phyloP scores from a whole-genome alignment of 495 filamentous ascomycete genomes.

The Amphirosellinia nigrospora region DNA sequence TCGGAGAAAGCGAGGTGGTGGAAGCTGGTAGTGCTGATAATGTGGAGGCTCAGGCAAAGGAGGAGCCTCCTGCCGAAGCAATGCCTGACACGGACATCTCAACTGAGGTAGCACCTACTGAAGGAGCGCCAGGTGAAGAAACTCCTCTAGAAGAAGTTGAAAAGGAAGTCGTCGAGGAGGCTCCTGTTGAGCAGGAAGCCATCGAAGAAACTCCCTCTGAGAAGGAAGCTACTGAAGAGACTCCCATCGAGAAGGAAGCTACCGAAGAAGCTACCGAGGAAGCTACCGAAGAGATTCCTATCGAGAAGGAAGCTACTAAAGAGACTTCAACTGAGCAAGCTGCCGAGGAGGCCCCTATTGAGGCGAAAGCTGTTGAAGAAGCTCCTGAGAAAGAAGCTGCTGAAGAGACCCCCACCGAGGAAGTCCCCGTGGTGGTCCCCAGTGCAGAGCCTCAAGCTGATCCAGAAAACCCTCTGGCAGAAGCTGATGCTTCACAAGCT shows the following conservation, averaged over 20 bases:
- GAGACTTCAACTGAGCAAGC: background rate
- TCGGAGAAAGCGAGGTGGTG: background rate
- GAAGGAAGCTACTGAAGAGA: no score
- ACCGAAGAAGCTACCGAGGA: no score
- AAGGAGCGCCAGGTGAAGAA: background rate
- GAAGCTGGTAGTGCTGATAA: background rate
- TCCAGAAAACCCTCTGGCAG: background rate
- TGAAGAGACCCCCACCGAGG: constrained; percentile 2
- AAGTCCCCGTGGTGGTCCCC: background rate
- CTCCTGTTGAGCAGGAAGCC: no score
- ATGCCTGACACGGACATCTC: background rate
- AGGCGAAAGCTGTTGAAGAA: background rate
- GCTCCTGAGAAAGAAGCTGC: background rate
- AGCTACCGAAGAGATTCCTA: constrained; percentile 1
- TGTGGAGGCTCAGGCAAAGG: background rate
- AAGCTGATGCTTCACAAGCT: background rate
- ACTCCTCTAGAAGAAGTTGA: no score
- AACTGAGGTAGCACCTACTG: constrained; percentile 9
- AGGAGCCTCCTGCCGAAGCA: constrained; percentile 2
- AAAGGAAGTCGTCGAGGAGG: no score
- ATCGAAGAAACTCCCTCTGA: no score
- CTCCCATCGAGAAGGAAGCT: no score
- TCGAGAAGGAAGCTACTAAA: background rate
- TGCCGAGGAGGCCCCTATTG: background rate
- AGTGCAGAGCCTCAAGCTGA: background rate